Evolutionary conservation across 768 basidiomycete species (phyloP).

Genomic region (Panaeolus papilionaceus): DNA sequence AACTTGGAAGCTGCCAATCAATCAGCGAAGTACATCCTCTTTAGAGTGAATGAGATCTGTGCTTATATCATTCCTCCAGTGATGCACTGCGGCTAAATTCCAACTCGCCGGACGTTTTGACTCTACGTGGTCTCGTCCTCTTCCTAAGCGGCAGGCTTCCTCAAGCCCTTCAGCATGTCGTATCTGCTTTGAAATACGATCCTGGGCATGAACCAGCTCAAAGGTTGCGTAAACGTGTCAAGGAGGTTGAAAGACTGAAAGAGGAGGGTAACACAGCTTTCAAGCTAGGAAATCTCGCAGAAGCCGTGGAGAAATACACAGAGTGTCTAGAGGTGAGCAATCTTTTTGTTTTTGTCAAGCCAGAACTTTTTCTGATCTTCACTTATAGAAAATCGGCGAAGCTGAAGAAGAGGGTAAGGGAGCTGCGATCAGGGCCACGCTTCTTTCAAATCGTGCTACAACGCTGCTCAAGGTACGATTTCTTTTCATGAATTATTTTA

Average conservation of each 20-base stretch:
- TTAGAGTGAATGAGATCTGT: constrained; percentile 13
- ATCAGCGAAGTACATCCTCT: constrained; percentile 70
- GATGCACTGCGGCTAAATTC: constrained; percentile 76
- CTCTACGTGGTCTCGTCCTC: constrained; percentile 78
- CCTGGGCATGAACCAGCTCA: constrained; percentile 78
- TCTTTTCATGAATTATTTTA: constrained; percentile 17
- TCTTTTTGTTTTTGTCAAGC: not conserved
- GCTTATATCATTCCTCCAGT: constrained; percentile 40
- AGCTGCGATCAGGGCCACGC: constrained; percentile 79
- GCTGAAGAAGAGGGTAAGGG: constrained; percentile 76
- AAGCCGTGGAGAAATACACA: constrained; percentile 73
- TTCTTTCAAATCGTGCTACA: constrained; percentile 86
- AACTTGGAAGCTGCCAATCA: constrained; percentile 76
- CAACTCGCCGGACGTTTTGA: constrained; percentile 81
- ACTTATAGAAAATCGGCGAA: constrained; percentile 66
- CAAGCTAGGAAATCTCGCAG: constrained; percentile 61
- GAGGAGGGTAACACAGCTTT: constrained; percentile 86
- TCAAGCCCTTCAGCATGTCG: constrained; percentile 73
- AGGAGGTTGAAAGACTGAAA: constrained; percentile 82
- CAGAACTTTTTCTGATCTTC: constrained; percentile 1
- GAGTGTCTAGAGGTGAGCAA: constrained; percentile 70
- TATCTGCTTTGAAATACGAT: constrained; percentile 77
- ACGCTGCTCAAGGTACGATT: constrained; percentile 70
- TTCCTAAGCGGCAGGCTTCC: constrained; percentile 76
- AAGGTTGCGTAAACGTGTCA: constrained; percentile 76